Evolutionary conservation across 2,329 filamentous ascomycete species (phyloP).

Genomic region (Alternaria ventricosa): DNA sequence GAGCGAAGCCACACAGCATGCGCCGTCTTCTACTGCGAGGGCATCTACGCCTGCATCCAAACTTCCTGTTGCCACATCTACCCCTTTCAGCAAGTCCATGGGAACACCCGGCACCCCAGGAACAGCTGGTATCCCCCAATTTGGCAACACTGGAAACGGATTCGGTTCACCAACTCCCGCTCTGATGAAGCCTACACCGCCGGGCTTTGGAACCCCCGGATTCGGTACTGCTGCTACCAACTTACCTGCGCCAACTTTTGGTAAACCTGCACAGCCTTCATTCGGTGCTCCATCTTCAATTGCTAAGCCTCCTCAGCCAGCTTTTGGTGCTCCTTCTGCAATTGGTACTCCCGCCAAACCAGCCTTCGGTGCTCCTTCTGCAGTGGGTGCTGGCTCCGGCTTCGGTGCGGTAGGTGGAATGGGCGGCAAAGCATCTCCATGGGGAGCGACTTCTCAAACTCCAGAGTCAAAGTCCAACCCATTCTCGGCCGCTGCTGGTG

Average conservation of each 20-base stretch:
- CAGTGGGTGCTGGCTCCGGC: slow-evolving; percentile 26
- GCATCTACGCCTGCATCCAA: slow-evolving; percentile 14
- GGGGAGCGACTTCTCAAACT: slow-evolving; percentile 30
- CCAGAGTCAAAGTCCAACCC: slow-evolving; percentile 38
- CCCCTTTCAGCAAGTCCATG: slow-evolving; percentile 20
- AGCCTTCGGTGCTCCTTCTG: slow-evolving; percentile 35
- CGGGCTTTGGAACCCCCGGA: slow-evolving; percentile 32
- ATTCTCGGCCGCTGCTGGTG: slow-evolving; percentile 38
- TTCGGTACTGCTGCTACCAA: slow-evolving; percentile 23
- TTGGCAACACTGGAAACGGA: slow-evolving; percentile 10
- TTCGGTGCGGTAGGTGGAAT: slow-evolving; percentile 33
- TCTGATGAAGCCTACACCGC: slow-evolving; percentile 18
- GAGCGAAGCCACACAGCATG: slow-evolving; percentile 22
- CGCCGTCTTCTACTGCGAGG: slow-evolving; percentile 37
- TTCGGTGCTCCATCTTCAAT: slow-evolving; percentile 26
- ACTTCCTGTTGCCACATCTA: slow-evolving; percentile 14
- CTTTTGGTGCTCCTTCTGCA: slow-evolving; percentile 24
- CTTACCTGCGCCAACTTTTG: slow-evolving; percentile 18
- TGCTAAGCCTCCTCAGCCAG: slow-evolving; percentile 23
- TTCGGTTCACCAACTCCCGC: slow-evolving; percentile 14
- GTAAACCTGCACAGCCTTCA: slow-evolving; percentile 26
- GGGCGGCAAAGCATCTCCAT: slow-evolving; percentile 27
- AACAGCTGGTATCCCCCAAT: slow-evolving; percentile 20
- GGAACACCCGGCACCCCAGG: slow-evolving; percentile 33
- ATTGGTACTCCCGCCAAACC: slow-evolving; percentile 26